Evolutionary conservation across 495 filamentous ascomycete species (phyloP).

Genomic region (Aspergillus incahuasiensis): DNA sequence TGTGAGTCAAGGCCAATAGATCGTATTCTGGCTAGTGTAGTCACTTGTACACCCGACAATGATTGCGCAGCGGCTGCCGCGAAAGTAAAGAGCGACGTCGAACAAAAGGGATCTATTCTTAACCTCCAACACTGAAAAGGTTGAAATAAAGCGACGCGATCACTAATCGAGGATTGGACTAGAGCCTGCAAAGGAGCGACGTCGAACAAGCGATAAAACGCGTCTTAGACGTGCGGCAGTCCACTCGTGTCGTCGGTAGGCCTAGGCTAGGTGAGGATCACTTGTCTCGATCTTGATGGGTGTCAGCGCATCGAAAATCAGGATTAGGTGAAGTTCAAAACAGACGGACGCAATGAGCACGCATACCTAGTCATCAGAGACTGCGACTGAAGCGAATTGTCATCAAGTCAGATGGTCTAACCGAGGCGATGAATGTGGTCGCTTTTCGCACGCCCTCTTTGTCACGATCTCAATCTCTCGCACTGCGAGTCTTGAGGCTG

Average conservation of each 20-base stretch:
- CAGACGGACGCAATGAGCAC: background rate
- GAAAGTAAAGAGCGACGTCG: conserved; percentile 4
- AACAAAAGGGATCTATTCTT: background rate
- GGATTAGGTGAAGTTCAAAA: background rate
- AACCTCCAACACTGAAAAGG: background rate
- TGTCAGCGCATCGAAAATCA: conserved; percentile 6
- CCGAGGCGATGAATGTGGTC: background rate
- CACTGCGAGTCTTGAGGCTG: conserved; percentile 1
- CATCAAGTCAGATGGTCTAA: background rate
- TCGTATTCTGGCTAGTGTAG: background rate
- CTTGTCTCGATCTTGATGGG: background rate
- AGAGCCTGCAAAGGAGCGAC: background rate
- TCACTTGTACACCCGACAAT: conserved; percentile 4
- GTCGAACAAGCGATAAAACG: background rate
- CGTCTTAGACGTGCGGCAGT: conserved; percentile 8
- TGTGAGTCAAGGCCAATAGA: background rate
- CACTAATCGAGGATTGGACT: background rate
- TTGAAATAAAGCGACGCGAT: background rate
- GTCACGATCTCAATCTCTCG: conserved; percentile 1
- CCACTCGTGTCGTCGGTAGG: background rate
- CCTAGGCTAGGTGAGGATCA: background rate
- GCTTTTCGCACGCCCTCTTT: background rate
- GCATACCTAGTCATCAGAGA: background rate
- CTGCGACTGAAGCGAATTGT: background rate
- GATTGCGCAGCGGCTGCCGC: conserved; percentile 13